Percentiles rank a stretch among this genome's conserved stretches.
These are phyloP conservation scores for Neurospora sp. DNA, from an alignment of 495 filamentous ascomycete genomes.

Conservation along the genomic window DNA sequence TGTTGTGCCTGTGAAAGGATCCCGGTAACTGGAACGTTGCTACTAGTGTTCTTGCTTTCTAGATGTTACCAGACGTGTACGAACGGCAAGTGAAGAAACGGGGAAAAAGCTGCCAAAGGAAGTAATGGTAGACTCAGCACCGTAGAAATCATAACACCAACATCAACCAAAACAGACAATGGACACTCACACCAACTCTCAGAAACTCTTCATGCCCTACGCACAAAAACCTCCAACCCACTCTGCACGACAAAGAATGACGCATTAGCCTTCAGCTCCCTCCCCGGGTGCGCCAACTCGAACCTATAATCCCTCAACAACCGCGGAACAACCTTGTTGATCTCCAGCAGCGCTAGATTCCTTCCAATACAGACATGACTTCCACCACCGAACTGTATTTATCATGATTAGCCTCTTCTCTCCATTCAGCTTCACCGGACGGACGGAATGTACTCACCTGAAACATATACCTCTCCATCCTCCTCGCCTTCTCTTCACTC, in stretches of 20 bases:
- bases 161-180: too few relatives aligned
- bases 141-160: too few relatives aligned
- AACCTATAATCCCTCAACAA: constrained; percentile 42
- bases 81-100: too few relatives aligned
- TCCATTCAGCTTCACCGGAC: too few relatives aligned
- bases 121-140: too few relatives aligned
- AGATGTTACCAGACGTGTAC: not conserved
- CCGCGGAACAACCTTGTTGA: constrained; percentile 45
- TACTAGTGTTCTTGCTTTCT: not conserved
- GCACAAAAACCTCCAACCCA: constrained; percentile 35
- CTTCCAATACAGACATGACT: constrained; percentile 45
- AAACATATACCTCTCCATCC: constrained; percentile 42
- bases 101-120: too few relatives aligned
- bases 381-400: constrained; percentile 39
- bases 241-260: constrained; percentile 47
- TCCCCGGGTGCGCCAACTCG: constrained; percentile 34
- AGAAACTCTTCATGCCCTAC: constrained; percentile 5
- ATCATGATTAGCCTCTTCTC: too few relatives aligned
- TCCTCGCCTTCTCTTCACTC: constrained; percentile 32
- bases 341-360: constrained; percentile 45
- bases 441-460: constrained; percentile 22
- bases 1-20: not conserved
- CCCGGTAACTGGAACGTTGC: not conserved
- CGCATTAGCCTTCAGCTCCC: constrained; percentile 36
- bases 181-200: too few relatives aligned